These are phyloP conservation scores for Leishmania guyanensis DNA, from an alignment of 208 protist genomes.

Conservation along the genomic window DNA sequence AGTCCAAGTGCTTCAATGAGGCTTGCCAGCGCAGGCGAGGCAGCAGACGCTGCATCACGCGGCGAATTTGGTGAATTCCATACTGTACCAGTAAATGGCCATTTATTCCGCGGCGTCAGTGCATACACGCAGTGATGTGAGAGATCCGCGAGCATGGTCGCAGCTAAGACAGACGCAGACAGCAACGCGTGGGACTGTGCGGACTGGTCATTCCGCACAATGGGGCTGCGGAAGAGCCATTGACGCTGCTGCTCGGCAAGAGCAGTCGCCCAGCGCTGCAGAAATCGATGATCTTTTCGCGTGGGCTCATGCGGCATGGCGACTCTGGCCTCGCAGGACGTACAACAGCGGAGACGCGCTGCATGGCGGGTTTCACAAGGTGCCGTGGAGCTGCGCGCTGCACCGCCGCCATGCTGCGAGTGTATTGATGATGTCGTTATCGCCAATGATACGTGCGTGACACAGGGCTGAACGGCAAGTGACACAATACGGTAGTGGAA, in stretches of 20 bases:
- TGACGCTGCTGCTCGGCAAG: constrained; percentile 11
- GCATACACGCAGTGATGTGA: constrained; percentile 54
- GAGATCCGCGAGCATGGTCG: constrained; percentile 38
- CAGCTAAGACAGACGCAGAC: background rate
- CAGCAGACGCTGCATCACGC: background rate
- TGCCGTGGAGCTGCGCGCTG: background rate
- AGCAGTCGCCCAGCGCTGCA: constrained; percentile 63
- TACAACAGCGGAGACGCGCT: background rate
- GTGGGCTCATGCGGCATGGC: constrained; percentile 12
- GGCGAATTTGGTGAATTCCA: background rate
- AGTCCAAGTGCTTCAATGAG: background rate
- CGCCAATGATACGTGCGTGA: background rate
- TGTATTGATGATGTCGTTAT: background rate
- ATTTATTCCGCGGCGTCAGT: constrained; percentile 3
- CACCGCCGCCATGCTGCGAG: background rate
- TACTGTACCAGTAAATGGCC: background rate
- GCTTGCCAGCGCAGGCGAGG: background rate
- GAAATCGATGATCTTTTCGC: constrained; percentile 61
- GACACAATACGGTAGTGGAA: constrained; percentile 39
- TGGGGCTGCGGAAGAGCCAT: background rate
- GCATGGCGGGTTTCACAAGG: background rate
- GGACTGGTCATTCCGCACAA: background rate
- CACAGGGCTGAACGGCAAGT: constrained; percentile 14
- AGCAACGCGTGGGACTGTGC: background rate
- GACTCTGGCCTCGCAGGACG: background rate